phyloP scores from a whole-genome alignment of 129 eudicot genomes.

The Chrysanthemum seticuspe region DNA sequence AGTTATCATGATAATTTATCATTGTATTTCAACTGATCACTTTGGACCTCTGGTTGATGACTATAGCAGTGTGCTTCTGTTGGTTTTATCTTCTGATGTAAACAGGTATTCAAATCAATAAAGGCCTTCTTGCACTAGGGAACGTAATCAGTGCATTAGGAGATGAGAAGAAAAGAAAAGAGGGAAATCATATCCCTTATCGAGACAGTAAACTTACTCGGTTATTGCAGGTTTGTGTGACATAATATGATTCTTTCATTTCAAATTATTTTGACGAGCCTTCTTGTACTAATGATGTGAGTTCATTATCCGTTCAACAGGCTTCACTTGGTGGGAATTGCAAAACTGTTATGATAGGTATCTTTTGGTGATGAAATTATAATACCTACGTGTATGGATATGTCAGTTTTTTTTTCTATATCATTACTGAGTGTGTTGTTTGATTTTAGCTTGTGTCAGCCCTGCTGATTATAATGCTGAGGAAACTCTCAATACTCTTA shows the following conservation, averaged over 20 bases:
- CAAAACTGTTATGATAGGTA: slow-evolving; percentile 99
- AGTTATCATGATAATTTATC: neutral
- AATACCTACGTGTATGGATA: too few relatives aligned
- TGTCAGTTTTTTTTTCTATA: too few relatives aligned
- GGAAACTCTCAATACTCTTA: slow-evolving; percentile 94
- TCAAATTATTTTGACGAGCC: neutral
- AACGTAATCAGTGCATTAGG: slow-evolving; percentile 98
- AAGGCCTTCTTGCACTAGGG: slow-evolving; percentile 98
- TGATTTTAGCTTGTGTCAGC: slow-evolving; percentile 85
- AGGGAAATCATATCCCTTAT: slow-evolving; percentile 88
- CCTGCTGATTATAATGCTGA: slow-evolving; percentile 98
- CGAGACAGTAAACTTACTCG: slow-evolving; percentile 99
- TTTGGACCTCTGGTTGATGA: slow-evolving; percentile 6
- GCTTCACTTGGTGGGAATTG: slow-evolving; percentile 99
- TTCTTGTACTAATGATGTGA: slow-evolving; percentile 8
- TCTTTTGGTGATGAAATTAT: neutral
- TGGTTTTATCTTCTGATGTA: slow-evolving; percentile 6
- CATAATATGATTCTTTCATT: neutral
- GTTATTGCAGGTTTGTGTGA: slow-evolving; percentile 71
- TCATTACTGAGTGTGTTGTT: slow-evolving; percentile 17
- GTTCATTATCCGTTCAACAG: slow-evolving; percentile 45
- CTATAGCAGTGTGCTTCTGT: slow-evolving; percentile 22
- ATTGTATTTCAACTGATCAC: neutral
- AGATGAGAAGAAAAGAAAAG: slow-evolving; percentile 96
- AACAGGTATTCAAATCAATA: slow-evolving; percentile 96